Percentiles rank a stretch among this genome's conserved stretches.
These are phyloP conservation scores for Xylariaceae sp. DNA, from an alignment of 2,329 filamentous ascomycete species.

Conservation along the genomic window DNA sequence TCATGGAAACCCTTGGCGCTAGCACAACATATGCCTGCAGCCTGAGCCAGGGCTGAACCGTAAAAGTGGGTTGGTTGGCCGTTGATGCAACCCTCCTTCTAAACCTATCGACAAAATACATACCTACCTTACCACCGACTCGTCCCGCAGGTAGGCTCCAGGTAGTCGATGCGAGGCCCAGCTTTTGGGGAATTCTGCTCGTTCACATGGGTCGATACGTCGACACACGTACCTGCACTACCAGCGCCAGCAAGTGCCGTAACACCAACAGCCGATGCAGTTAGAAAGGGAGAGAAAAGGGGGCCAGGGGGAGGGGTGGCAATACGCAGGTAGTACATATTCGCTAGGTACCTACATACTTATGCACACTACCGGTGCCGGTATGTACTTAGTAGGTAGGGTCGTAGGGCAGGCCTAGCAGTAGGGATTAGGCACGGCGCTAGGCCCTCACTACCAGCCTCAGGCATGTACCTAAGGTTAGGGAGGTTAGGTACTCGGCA, in stretches of 20 bases:
- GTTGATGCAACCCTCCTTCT: constrained; percentile 15
- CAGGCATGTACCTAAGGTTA: too few relatives aligned
- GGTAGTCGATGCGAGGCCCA: neutral
- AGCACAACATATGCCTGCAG: constrained; percentile 14
- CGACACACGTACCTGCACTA: neutral
- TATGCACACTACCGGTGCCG: neutral
- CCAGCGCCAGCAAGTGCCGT: too few relatives aligned
- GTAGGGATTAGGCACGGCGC: neutral
- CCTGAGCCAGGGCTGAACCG: constrained; percentile 16
- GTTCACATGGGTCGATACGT: neutral
- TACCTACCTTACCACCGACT: neutral
- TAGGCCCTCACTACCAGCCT: neutral
- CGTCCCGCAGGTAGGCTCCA: neutral
- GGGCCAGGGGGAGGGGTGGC: neutral
- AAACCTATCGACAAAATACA: neutral
- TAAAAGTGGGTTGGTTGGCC: constrained; percentile 15
- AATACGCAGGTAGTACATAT: neutral
- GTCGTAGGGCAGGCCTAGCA: neutral
- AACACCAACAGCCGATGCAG: neutral
- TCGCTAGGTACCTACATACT: neutral
- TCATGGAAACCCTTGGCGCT: constrained; percentile 13
- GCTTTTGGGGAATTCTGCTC: neutral
- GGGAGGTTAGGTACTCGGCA: too few relatives aligned
- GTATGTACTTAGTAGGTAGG: neutral
- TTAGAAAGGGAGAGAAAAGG: neutral